A percentile compares a stretch with the other conserved stretches of the same genome.
phyloP scores from a whole-genome alignment of 2,329 filamentous ascomycete species.

The Acrocalymma vagum region DNA sequence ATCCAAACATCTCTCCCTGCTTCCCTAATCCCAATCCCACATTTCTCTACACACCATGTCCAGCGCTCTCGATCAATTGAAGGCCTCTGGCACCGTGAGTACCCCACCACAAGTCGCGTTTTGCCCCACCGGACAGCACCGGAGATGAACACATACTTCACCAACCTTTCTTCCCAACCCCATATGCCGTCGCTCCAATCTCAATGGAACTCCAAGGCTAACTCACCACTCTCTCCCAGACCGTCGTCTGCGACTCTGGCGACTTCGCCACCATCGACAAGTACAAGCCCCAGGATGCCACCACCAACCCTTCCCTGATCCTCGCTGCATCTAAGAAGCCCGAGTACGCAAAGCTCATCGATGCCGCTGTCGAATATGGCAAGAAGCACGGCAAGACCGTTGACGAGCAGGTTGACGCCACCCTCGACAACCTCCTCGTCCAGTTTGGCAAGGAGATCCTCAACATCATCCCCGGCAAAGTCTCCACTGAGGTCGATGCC shows the following conservation, averaged over 20 bases:
- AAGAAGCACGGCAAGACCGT: slow-evolving; percentile 74
- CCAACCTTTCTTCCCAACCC: slow-evolving; percentile 12
- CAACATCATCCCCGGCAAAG: slow-evolving; percentile 95
- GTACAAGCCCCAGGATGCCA: slow-evolving; percentile 99
- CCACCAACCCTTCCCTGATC: slow-evolving; percentile 99
- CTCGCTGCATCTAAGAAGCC: slow-evolving; percentile 97
- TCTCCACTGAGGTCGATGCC: slow-evolving; percentile 98
- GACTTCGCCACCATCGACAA: slow-evolving; percentile 87
- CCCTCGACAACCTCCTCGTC: slow-evolving; percentile 92
- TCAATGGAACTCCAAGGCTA: neutral
- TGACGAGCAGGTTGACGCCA: slow-evolving; percentile 85
- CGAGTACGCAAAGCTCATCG: slow-evolving; percentile 93
- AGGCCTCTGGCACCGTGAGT: slow-evolving; percentile 94
- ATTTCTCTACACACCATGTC: slow-evolving; percentile 66
- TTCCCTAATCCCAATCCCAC: slow-evolving; percentile 4
- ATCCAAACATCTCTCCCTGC: neutral
- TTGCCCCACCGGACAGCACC: slow-evolving; percentile 22
- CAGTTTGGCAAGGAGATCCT: slow-evolving; percentile 99
- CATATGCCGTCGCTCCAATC: slow-evolving; percentile 10
- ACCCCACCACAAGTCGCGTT: slow-evolving; percentile 28
- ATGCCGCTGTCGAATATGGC: slow-evolving; percentile 83
- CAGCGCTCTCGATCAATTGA: slow-evolving; percentile 94
- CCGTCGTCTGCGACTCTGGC: slow-evolving; percentile 97
- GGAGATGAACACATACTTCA: slow-evolving; percentile 21
- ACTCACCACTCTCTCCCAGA: slow-evolving; percentile 59